phyloP scores from a whole-genome alignment of 2,329 filamentous ascomycete species.

The Fusarium nodosum region DNA sequence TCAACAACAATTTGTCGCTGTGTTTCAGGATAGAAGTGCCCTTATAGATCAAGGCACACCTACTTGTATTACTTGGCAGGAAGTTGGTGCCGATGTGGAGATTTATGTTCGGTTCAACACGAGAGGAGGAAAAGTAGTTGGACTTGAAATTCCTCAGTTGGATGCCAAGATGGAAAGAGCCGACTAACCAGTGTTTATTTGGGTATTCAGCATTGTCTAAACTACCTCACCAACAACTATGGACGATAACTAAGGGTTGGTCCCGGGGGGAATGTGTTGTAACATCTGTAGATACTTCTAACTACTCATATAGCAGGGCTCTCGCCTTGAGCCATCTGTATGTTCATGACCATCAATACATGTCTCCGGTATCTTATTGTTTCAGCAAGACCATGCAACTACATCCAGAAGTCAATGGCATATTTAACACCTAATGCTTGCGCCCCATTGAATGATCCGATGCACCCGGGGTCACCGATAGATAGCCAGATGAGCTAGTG shows the following conservation, averaged over 20 bases:
- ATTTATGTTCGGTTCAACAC: slow-evolving; percentile 20
- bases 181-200: neutral
- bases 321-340: no score
- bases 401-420: neutral
- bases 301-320: no score
- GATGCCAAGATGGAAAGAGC: slow-evolving; percentile 4
- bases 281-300: no score
- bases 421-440: slow-evolving; percentile 21
- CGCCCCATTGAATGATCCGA: no score
- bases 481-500: no score
- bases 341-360: no score
- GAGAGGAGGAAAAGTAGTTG: neutral
- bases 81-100: slow-evolving; percentile 33
- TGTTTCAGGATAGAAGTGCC: slow-evolving; percentile 52
- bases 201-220: neutral
- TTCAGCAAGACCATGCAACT: no score
- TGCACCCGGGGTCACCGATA: no score
- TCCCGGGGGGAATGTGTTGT: fast-evolving
- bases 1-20: slow-evolving; percentile 49
- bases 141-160: slow-evolving; percentile 27
- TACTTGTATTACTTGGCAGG: slow-evolving; percentile 54
- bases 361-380: no score
- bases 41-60: slow-evolving; percentile 52
- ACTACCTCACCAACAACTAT: neutral
- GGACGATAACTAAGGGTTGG: neutral